Evolutionary conservation across 164 flowering plant genomes (phyloP).

Genomic region (Houttuynia cordata): DNA sequence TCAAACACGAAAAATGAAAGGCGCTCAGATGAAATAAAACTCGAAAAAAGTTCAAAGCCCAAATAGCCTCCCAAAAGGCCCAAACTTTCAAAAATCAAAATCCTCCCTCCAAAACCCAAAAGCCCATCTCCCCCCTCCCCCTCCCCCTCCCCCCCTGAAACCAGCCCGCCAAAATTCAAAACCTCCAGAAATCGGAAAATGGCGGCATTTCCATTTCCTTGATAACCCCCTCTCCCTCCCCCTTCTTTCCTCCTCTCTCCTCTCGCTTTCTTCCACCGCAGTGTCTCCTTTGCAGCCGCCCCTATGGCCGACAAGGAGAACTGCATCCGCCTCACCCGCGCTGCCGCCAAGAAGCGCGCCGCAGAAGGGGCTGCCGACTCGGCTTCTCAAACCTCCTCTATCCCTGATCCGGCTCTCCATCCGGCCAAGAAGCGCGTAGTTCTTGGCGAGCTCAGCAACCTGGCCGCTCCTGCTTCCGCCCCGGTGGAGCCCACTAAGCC

Average conservation of each 20-base stretch:
- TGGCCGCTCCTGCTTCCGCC: conserved; percentile 4
- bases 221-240: neutral
- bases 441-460: conserved; percentile 41
- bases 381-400: too few species aligned
- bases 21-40: too few species aligned
- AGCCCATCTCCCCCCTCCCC: too few species aligned
- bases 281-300: neutral
- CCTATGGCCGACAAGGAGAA: conserved; percentile 27
- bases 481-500: neutral
- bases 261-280: neutral
- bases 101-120: too few species aligned
- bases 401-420: conserved; percentile 1
- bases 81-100: too few species aligned
- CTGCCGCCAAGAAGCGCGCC: conserved; percentile 30
- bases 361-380: conserved; percentile 10
- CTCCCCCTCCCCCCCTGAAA: too few species aligned
- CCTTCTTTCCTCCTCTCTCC: neutral
- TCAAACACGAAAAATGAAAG: too few species aligned
- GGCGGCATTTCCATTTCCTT: neutral
- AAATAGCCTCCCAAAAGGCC: too few species aligned
- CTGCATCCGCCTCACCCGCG: conserved; percentile 13
- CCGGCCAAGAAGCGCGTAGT: conserved; percentile 30
- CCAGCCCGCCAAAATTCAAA: too few species aligned
- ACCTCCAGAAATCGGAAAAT: neutral
- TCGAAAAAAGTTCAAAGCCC: too few species aligned